Percentiles rank a stretch among this genome's conserved stretches.
Conservation (phyloP, 495 filamentous ascomycete species). For the Recurvomyces mirabilis region DNA sequence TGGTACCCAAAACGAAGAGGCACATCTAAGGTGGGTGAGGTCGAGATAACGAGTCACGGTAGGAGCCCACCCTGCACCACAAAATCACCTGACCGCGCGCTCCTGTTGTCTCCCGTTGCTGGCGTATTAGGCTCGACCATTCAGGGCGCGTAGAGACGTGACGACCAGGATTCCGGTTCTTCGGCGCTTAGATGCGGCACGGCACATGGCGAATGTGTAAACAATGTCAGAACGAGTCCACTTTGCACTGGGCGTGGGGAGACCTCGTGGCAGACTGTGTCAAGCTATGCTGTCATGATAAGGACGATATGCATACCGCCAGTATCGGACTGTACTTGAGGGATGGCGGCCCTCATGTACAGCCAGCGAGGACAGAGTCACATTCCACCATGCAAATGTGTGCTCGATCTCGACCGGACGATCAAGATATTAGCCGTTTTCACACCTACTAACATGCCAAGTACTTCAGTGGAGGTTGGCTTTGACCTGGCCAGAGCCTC, state of each 20-base stretch:
- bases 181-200: conserved; percentile 1
- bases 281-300: not conserved
- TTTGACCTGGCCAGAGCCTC: too few relatives aligned
- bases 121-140: conserved; percentile 1
- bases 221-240: not conserved
- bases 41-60: too few relatives aligned
- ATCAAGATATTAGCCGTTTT: not conserved
- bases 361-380: too few relatives aligned
- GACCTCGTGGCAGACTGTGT: not conserved
- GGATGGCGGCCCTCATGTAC: too few relatives aligned
- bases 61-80: too few relatives aligned
- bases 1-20: too few relatives aligned
- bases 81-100: conserved; percentile 2
- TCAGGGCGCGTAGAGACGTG: conserved; percentile 4
- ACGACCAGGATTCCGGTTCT: conserved; percentile 1
- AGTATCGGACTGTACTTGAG: not conserved
- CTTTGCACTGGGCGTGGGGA: not conserved
- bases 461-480: too few relatives aligned
- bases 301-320: not conserved
- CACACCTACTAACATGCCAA: not conserved
- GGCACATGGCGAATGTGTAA: not conserved
- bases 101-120: not conserved
- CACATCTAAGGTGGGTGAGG: too few relatives aligned
- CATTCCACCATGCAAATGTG: not conserved
- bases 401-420: not conserved